Base-by-base conservation (phyloP, 129 eudicot species). In the Chrysanthemum seticuspe region DNA sequence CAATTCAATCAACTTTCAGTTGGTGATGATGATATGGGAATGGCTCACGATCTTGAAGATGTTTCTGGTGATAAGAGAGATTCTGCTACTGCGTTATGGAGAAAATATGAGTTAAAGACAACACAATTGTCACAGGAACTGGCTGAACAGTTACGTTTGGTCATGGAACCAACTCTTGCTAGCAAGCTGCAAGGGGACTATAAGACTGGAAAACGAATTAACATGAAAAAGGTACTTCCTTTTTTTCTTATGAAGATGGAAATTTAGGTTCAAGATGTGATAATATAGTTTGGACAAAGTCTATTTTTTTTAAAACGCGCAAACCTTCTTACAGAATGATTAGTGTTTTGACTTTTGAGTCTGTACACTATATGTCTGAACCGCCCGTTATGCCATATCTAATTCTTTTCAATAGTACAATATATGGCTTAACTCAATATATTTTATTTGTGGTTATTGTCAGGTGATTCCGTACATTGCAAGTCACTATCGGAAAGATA, bases 151-250 rank as follows among this genome's bases (percentile, higher is more conserved):
- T 56, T 95, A 66, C 97, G 99, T 63, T 78, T 95, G 50, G 91
- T 95, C 16, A 85, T 95, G 97, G 99, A 95, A 55, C 99, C 99
- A n/a, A 95, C 99, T 78, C 86, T 88, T 70, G 97, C 99, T 76
- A 95, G 96, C 83, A 95, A 88, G 82, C 97, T 95, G 27, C 99
- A 88, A 70, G 99, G 97, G 47, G 99, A 95, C 75, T 95, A 90
- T 69, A 88, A 81, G 76, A 95, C 99, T 40, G 97, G 99, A 36
- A 95, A 95, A 83, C 78, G 99, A 68, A 95, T 95, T 62, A 95
- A 95, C 78, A 91, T 95, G 97, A 95, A 88, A 69, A 90, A 88
- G 96, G 98, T 93, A 87, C 9, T 29, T 51, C 6, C 13, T 68
- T 19, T 50, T 55, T 44, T 50, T 15, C 13, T 11, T 21, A 55